Percentiles rank a stretch among this genome's conserved stretches.
Evolutionary conservation across 192 early-diverging fungal genomes (phyloP).

Genomic region (Coemansia biformis): DNA sequence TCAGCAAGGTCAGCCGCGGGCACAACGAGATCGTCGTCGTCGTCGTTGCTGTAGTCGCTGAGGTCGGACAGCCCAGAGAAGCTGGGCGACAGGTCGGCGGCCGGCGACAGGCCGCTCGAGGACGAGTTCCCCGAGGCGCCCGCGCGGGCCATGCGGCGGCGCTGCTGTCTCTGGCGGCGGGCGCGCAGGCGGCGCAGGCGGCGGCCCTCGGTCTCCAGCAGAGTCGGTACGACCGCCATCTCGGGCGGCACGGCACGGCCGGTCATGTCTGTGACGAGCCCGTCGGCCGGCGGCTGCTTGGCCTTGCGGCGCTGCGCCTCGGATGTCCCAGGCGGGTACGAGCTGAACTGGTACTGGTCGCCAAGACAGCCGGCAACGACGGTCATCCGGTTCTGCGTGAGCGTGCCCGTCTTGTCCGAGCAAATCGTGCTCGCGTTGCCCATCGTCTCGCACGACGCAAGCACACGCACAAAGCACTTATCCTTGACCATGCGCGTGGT

Average conservation of each 20-base stretch:
- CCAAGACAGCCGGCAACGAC: constrained; percentile 86
- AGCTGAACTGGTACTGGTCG: constrained; percentile 60
- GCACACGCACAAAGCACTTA: constrained; percentile 92
- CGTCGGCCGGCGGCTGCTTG: constrained; percentile 33
- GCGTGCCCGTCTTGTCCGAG: constrained; percentile 98
- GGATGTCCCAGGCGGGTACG: constrained; percentile 48
- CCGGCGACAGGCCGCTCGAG: constrained; percentile 44
- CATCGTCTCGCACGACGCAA: constrained; percentile 98
- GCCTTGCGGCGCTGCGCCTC: constrained; percentile 50
- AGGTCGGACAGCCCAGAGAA: constrained; percentile 38
- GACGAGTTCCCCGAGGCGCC: constrained; percentile 38
- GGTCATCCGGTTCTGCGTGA: constrained; percentile 97
- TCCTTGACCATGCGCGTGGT: constrained; percentile 95
- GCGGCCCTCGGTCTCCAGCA: constrained; percentile 38
- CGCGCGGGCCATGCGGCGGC: constrained; percentile 33
- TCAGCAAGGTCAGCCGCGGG: constrained; percentile 49
- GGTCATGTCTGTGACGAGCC: constrained; percentile 47
- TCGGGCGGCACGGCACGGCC: constrained; percentile 43
- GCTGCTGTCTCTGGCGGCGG: constrained; percentile 40
- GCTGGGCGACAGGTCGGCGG: constrained; percentile 38
- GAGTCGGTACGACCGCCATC: constrained; percentile 35
- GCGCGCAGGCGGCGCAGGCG: constrained; percentile 37
- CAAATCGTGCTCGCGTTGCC: constrained; percentile 97
- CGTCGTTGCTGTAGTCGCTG: constrained; percentile 41
- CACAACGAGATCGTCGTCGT: constrained; percentile 46